Percentiles rank a stretch among this genome's conserved stretches.
phyloP scores from a whole-genome alignment of 352 stramenopile genomes.

The Thalassiosira mediterranea region DNA sequence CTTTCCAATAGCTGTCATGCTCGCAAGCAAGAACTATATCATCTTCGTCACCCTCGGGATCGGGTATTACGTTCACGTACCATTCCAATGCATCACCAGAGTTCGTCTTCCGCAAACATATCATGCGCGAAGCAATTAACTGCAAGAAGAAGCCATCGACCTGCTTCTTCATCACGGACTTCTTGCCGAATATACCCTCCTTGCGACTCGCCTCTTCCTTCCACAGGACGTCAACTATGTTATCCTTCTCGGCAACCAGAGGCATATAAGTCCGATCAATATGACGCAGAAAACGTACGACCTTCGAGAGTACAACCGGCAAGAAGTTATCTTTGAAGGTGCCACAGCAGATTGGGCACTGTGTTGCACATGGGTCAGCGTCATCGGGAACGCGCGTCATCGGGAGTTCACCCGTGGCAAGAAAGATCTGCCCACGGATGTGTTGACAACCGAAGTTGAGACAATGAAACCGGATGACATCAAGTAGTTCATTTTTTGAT shows the following conservation, averaged over 20 bases:
- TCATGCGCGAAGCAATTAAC: not conserved
- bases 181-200: not conserved
- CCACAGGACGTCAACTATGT: not conserved
- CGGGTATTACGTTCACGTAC: no score
- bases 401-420: not conserved
- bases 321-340: not conserved
- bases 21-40: no score
- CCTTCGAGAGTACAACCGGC: not conserved
- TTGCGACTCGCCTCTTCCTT: not conserved
- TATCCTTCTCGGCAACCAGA: not conserved
- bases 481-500: not conserved
- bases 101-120: no score
- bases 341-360: not conserved
- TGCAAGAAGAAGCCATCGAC: not conserved
- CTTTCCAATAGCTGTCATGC: no score
- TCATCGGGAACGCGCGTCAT: not conserved
- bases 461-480: not conserved
- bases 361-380: not conserved
- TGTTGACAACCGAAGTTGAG: not conserved
- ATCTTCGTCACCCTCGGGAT: no score
- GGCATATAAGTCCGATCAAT: not conserved
- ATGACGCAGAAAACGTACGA: not conserved
- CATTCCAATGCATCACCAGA: no score
- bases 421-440: not conserved
- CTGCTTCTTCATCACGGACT: not conserved